Evolutionary conservation across 2,329 filamentous ascomycete species (phyloP).

Genomic region (Fusarium sp.): DNA sequence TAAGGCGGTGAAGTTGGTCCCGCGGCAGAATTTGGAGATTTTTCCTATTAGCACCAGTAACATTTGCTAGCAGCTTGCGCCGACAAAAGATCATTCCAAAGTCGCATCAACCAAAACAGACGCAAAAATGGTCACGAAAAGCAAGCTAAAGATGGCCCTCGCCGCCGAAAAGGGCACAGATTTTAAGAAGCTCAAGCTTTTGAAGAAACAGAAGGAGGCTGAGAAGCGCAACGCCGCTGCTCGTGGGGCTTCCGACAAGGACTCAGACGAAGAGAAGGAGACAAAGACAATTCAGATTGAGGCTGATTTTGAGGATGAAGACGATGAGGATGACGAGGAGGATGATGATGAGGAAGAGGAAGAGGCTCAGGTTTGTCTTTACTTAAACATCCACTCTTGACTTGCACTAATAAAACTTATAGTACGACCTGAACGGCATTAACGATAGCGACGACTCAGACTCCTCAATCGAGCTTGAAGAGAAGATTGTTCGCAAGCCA

Average conservation of each 20-base stretch:
- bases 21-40: constrained; percentile 50
- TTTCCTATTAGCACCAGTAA: constrained; percentile 43
- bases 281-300: constrained; percentile 53
- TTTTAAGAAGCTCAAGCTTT: constrained; percentile 63
- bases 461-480: constrained; percentile 81
- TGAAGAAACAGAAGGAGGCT: constrained; percentile 60
- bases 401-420: background rate
- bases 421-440: constrained; percentile 67
- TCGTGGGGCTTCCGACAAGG: constrained; percentile 44
- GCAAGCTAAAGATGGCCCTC: constrained; percentile 66
- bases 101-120: constrained; percentile 21
- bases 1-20: constrained; percentile 43
- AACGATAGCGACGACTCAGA: constrained; percentile 74
- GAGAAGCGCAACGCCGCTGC: constrained; percentile 52
- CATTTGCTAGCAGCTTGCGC: constrained; percentile 34
- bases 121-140: constrained; percentile 56
- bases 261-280: constrained; percentile 50
- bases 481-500: constrained; percentile 68
- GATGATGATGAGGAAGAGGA: constrained; percentile 47
- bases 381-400: background rate
- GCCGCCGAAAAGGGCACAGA: constrained; percentile 66
- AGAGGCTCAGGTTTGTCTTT: constrained; percentile 44
- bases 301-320: constrained; percentile 50
- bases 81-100: constrained; percentile 23
- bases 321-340: constrained; percentile 54